Evolutionary conservation across 331 rosid genomes (phyloP).

Genomic region (Saraca asoca): DNA sequence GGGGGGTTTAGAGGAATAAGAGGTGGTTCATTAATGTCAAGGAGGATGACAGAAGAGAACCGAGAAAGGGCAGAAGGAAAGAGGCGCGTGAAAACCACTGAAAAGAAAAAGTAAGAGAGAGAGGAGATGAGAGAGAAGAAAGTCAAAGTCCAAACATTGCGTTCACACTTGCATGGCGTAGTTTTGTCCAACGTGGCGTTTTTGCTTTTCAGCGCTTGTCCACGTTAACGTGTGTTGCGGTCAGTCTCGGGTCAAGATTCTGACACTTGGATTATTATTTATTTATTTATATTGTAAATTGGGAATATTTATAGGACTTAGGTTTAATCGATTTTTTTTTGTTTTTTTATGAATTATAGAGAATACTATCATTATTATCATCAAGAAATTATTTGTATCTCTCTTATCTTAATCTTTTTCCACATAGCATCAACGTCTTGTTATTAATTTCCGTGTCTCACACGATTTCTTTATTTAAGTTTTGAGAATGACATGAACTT

Average conservation of each 20-base stretch:
- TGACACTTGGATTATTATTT: not conserved
- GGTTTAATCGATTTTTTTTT: too few species aligned
- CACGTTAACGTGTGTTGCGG: not conserved
- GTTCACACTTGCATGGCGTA: conserved; percentile 30
- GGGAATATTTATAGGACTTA: too few species aligned
- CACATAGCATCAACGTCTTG: too few species aligned
- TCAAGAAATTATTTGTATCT: too few species aligned
- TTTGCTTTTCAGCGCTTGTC: conserved; percentile 7
- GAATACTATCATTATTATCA: too few species aligned
- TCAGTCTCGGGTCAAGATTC: not conserved
- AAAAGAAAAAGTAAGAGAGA: not conserved
- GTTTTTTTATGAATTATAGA: too few species aligned
- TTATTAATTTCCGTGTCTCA: too few species aligned
- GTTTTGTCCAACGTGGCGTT: conserved; percentile 36
- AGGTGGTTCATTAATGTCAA: not conserved
- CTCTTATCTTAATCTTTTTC: too few species aligned
- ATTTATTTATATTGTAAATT: too few species aligned
- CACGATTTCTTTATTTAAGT: too few species aligned
- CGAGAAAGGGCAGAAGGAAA: not conserved
- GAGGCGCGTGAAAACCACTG: conserved; percentile 41
- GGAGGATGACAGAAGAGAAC: not conserved
- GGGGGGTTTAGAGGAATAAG: not conserved
- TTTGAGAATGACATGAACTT: too few species aligned
- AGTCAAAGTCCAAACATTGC: conserved; percentile 23
- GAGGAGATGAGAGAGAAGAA: not conserved